Evolutionary conservation across 1,284 basidiomycete genomes (phyloP).

Genomic region (Ceratobasidium sp.): DNA sequence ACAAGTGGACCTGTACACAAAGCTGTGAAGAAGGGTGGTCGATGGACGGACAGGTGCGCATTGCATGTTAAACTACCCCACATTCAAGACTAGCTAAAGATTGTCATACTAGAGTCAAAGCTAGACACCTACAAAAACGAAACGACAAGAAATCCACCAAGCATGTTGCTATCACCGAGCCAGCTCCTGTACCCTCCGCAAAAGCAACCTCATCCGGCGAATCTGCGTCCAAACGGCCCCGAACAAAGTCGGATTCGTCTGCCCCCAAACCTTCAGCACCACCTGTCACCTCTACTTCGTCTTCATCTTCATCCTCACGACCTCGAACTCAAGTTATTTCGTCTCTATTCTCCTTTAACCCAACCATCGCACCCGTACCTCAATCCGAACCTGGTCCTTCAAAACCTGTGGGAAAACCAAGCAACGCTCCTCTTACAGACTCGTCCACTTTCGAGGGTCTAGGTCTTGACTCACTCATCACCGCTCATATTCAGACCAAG

Average conservation of each 20-base stretch:
- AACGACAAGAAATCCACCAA: constrained; percentile 49
- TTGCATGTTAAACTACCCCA: constrained; percentile 42
- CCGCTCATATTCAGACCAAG: constrained; percentile 83
- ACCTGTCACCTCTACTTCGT: constrained; percentile 25
- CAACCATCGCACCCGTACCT: constrained; percentile 63
- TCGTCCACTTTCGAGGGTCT: constrained; percentile 81
- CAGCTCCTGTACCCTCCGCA: constrained; percentile 3
- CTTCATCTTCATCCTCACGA: constrained; percentile 52
- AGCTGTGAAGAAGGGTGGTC: constrained; percentile 73
- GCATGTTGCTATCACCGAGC: neutral
- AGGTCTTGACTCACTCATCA: constrained; percentile 85
- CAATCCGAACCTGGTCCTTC: constrained; percentile 55
- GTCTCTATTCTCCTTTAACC: constrained; percentile 90
- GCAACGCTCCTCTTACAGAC: constrained; percentile 85
- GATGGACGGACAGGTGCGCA: constrained; percentile 87
- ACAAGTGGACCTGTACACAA: constrained; percentile 54
- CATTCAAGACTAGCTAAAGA: neutral
- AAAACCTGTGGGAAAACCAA: constrained; percentile 68
- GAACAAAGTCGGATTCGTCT: neutral
- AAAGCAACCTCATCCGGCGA: constrained; percentile 25
- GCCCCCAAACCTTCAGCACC: constrained; percentile 15
- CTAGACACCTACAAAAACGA: constrained; percentile 50
- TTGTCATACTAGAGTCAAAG: constrained; percentile 58
- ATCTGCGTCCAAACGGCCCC: constrained; percentile 14
- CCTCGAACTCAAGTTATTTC: constrained; percentile 84